These are phyloP conservation scores for Bipolaris sorokiniana DNA, from an alignment of 2,329 filamentous ascomycete species.

Conservation along the genomic window DNA sequence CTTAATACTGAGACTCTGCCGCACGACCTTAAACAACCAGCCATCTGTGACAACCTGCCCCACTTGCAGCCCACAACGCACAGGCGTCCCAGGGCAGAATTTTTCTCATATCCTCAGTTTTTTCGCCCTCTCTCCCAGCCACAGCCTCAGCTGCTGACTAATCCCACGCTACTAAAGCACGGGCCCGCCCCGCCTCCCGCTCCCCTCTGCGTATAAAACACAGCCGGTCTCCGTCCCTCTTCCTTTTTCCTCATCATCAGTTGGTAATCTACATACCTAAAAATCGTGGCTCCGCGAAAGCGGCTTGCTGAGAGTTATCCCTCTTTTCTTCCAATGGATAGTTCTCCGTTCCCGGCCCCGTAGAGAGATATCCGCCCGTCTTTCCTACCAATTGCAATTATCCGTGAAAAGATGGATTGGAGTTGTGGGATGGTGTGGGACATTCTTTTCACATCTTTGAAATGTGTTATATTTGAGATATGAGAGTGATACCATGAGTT, in stretches of 20 bases:
- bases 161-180: neutral
- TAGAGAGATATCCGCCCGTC: conserved; percentile 47
- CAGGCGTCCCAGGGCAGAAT: neutral
- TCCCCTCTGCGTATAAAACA: conserved; percentile 23
- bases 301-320: conserved; percentile 53
- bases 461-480: too few relatives aligned
- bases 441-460: conserved; percentile 25
- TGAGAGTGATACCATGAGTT: too few relatives aligned
- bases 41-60: neutral
- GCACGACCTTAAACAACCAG: neutral
- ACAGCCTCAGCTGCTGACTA: conserved; percentile 11
- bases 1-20: neutral
- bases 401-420: conserved; percentile 52
- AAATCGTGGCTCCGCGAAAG: conserved; percentile 50
- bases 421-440: conserved; percentile 54
- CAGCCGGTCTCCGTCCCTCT: conserved; percentile 28
- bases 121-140: neutral
- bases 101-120: neutral
- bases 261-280: conserved; percentile 43
- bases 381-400: conserved; percentile 49
- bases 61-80: neutral
- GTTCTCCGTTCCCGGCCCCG: conserved; percentile 54
- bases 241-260: conserved; percentile 45
- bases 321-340: conserved; percentile 39
- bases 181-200: neutral